Percentiles rank a stretch among this genome's conserved stretches.
Evolutionary conservation across 305 asterid genomes (phyloP).

Genomic region (Solanum aculeatissimum): DNA sequence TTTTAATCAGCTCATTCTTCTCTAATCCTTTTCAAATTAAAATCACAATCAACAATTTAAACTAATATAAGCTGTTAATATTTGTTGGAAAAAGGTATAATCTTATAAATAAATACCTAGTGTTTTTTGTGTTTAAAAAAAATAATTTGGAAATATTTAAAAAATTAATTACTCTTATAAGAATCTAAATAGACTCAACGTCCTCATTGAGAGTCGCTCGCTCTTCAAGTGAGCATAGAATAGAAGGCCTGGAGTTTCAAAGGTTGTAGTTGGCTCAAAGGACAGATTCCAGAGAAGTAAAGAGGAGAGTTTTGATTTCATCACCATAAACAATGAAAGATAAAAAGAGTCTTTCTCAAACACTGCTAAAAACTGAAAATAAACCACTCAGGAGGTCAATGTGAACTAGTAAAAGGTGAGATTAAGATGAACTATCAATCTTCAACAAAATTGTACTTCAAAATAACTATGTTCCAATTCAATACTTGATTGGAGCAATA

Average conservation of each 20-base stretch:
- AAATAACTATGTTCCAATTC: background rate
- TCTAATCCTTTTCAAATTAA: background rate
- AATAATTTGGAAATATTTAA: too few species aligned
- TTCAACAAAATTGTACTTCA: background rate
- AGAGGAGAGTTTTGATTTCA: background rate
- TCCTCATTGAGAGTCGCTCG: background rate
- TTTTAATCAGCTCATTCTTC: background rate
- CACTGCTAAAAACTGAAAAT: background rate
- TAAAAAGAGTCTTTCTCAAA: background rate
- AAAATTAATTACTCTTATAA: background rate
- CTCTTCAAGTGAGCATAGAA: too few species aligned
- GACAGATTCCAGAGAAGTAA: background rate
- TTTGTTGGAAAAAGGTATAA: background rate
- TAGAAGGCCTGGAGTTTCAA: too few species aligned
- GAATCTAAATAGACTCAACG: background rate
- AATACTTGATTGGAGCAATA: slow-evolving; percentile 12
- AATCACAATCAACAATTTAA: background rate
- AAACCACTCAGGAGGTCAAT: background rate
- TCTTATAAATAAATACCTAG: too few species aligned
- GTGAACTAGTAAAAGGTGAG: background rate
- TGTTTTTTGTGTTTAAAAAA: too few species aligned
- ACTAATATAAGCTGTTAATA: background rate
- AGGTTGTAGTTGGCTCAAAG: background rate
- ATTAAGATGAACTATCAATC: background rate
- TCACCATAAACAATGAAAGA: background rate